Evolutionary conservation across 1,139 yeast genomes (phyloP).

Genomic region (Maudiozyma humilis): DNA sequence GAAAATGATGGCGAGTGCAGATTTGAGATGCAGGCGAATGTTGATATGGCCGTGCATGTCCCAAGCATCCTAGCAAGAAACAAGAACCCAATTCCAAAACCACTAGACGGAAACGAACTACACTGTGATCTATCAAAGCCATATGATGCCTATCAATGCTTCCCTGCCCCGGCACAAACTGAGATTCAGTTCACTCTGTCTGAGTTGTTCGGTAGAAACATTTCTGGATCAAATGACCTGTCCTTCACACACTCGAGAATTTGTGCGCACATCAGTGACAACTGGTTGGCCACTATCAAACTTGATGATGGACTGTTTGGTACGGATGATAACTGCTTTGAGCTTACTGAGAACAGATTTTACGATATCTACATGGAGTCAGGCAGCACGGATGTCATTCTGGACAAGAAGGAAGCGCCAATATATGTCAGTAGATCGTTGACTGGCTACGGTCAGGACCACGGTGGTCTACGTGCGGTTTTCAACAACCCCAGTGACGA

Average conservation of each 20-base stretch:
- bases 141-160: slow-evolving; percentile 59
- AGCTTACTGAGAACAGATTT: slow-evolving; percentile 32
- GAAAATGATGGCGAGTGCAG: slow-evolving; percentile 33
- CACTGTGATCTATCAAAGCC: slow-evolving; percentile 62
- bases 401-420: slow-evolving; percentile 46
- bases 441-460: slow-evolving; percentile 86
- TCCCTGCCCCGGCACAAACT: slow-evolving; percentile 57
- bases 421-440: slow-evolving; percentile 72
- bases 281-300: slow-evolving; percentile 39
- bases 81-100: slow-evolving; percentile 71
- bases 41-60: slow-evolving; percentile 68
- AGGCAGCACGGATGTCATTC: slow-evolving; percentile 33
- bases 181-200: slow-evolving; percentile 48
- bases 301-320: slow-evolving; percentile 27
- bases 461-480: slow-evolving; percentile 79
- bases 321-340: slow-evolving; percentile 32
- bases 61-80: slow-evolving; percentile 56
- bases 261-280: slow-evolving; percentile 37
- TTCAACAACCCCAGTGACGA: slow-evolving; percentile 55
- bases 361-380: slow-evolving; percentile 39
- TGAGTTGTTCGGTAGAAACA: slow-evolving; percentile 60
- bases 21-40: slow-evolving; percentile 56
- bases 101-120: slow-evolving; percentile 57
- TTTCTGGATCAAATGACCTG: slow-evolving; percentile 57
- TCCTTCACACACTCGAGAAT: slow-evolving; percentile 37